These are phyloP conservation scores for Flaveria floridana DNA, from an alignment of 140 eudicot genomes.

Conservation along the genomic window DNA sequence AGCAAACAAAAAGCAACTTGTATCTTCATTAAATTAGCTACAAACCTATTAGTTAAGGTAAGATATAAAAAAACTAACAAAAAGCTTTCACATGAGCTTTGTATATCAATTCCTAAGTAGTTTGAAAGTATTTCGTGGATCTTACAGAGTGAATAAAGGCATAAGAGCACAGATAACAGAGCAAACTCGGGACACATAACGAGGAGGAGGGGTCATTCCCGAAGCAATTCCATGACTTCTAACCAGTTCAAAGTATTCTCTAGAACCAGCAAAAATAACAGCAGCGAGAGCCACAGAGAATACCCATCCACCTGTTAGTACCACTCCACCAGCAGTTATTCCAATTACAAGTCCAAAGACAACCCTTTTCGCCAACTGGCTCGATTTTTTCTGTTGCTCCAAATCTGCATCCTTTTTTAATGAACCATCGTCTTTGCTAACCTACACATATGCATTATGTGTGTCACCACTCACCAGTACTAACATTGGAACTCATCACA, in stretches of 20 bases:
- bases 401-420: slow-evolving; percentile 33
- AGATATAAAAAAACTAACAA: too few species aligned
- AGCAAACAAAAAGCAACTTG: too few species aligned
- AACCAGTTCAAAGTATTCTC: slow-evolving; percentile 87
- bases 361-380: slow-evolving; percentile 68
- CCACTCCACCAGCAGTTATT: slow-evolving; percentile 62
- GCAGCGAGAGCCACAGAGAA: slow-evolving; percentile 73
- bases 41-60: not conserved
- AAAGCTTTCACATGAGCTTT: not conserved
- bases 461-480: slow-evolving; percentile 23
- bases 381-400: slow-evolving; percentile 45
- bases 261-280: slow-evolving; percentile 66
- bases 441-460: slow-evolving; percentile 46
- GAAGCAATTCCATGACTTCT: slow-evolving; percentile 82
- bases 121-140: not conserved
- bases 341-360: slow-evolving; percentile 80
- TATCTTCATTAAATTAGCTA: slow-evolving; percentile 1
- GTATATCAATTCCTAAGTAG: not conserved
- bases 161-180: slow-evolving; percentile 75
- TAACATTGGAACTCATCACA: slow-evolving; percentile 8
- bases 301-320: slow-evolving; percentile 88
- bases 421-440: slow-evolving; percentile 35
- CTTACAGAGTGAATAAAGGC: slow-evolving; percentile 87
- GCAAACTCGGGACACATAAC: slow-evolving; percentile 78
- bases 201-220: slow-evolving; percentile 98